Evolutionary conservation across 2,329 filamentous ascomycete species (phyloP), one percentile per base, ranked within the genome.

Genomic region (Epichloe gansuensis): DNA sequence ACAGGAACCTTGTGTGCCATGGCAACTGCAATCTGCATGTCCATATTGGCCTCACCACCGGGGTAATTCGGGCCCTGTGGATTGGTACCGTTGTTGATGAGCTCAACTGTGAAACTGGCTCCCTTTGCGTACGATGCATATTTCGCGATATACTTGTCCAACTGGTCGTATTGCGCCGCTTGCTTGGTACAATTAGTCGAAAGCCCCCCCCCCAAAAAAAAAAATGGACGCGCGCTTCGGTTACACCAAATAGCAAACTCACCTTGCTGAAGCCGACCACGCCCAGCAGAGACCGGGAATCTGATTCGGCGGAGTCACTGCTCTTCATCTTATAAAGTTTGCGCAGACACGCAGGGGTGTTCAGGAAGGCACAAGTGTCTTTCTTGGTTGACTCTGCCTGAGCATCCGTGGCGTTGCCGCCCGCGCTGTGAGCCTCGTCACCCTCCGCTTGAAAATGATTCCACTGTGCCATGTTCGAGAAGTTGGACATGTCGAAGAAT

Each of bases 281-380:
- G n/a, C 83, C 84, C 49, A 83, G 78, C 53, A 74, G 77, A 52
- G 84, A 83, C 0, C 68, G 84, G 25, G 73, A 79, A 59, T 72
- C 78, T 11, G 81, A 76, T 23, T 65, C 80, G 7, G 76, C 68
- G 8, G 84, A 80, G 31, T 68, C 63, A 8, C 63, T 54, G 8
- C 63, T 54, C 27, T 63, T 64, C 27, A 76, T 66, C 3, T 68
- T 67, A 61, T 77, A 77, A 13, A 75, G 58, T 6, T 68, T 64
- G 40, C 68, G 66, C 4, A 76, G 54, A 35, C 74, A 77, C 1
- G 64, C 62, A 1, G 74, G 74, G 0, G 72, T 74, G 49, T 72
- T 63, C 23, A 59, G 57, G 1, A 59, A 55, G 31, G 71, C 68
- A 60, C 72, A 75, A 11, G 50, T 58, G 4, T 59, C 42, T 9